phyloP scores from a whole-genome alignment of 495 filamentous ascomycete genomes.

The Schizothecium vesticola region DNA sequence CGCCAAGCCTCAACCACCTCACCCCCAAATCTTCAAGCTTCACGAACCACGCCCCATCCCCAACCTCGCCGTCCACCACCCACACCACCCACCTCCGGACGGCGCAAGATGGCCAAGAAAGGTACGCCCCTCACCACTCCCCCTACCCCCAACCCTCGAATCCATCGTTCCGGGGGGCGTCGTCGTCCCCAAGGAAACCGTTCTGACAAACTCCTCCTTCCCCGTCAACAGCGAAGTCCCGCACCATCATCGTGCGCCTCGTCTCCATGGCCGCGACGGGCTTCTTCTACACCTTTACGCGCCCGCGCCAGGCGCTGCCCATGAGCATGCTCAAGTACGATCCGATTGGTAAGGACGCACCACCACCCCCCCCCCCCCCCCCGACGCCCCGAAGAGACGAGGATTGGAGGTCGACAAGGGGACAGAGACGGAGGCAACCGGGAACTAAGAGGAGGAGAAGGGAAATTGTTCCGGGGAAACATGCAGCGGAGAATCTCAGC shows the following conservation, averaged over 20 bases:
- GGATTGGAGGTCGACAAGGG: neutral
- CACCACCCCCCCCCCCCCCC: neutral
- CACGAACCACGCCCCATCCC: neutral
- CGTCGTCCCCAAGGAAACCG: neutral
- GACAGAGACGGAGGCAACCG: neutral
- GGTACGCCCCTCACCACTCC: slow-evolving; percentile 24
- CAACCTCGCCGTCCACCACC: neutral
- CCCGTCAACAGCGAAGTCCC: slow-evolving; percentile 68
- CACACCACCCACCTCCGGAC: neutral
- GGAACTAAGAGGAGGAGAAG: neutral
- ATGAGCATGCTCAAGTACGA: slow-evolving; percentile 99
- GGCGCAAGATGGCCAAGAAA: slow-evolving; percentile 48
- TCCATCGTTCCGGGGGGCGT: neutral
- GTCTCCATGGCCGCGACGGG: slow-evolving; percentile 98
- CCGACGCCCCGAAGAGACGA: no score
- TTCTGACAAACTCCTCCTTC: neutral
- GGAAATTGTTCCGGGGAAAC: neutral
- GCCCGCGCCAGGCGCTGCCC: slow-evolving; percentile 73
- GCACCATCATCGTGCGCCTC: slow-evolving; percentile 86
- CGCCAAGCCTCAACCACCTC: no score
- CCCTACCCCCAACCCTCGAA: neutral
- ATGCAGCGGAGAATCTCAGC: no score
- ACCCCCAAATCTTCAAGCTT: no score
- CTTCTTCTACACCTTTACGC: slow-evolving; percentile 84
- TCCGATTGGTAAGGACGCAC: slow-evolving; percentile 71